Percentiles rank a stretch among this genome's conserved stretches.
Conservation (phyloP, 257 asterid genomes). For the Solanum neorickii region DNA sequence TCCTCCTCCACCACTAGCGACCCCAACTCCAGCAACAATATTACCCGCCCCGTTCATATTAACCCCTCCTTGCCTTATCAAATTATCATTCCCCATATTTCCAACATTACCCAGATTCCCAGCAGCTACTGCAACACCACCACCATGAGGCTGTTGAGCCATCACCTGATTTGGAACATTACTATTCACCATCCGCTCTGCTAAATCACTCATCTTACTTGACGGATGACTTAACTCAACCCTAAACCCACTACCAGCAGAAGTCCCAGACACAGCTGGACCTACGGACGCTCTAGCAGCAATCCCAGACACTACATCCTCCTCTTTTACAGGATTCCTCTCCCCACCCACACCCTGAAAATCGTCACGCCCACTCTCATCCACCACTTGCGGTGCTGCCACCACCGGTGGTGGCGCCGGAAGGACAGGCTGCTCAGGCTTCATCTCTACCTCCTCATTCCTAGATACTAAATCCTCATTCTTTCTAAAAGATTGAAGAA, state of each 20-base stretch:
- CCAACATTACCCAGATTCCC: slow-evolving; percentile 6
- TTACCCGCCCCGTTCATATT: slow-evolving; percentile 8
- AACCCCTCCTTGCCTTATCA: slow-evolving; percentile 18
- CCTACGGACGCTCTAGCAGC: slow-evolving; percentile 1
- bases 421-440: slow-evolving; percentile 8
- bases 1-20: slow-evolving; percentile 2
- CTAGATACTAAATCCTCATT: slow-evolving; percentile 29
- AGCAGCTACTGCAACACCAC: not conserved
- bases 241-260: slow-evolving; percentile 14
- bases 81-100: not conserved
- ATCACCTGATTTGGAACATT: slow-evolving; percentile 6
- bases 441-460: slow-evolving; percentile 29
- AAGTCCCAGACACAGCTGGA: slow-evolving; percentile 22
- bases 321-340: slow-evolving; percentile 19
- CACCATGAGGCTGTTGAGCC: slow-evolving; percentile 10
- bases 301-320: slow-evolving; percentile 4
- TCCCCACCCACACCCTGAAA: slow-evolving; percentile 13
- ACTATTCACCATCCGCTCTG: slow-evolving; percentile 4
- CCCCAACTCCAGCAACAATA: slow-evolving; percentile 12
- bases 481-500: slow-evolving; percentile 52
- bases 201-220: not conserved
- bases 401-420: not conserved
- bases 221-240: slow-evolving; percentile 23
- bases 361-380: slow-evolving; percentile 13
- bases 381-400: not conserved